Evolutionary conservation across 352 stramenopile species (phyloP).

Genomic region (Labyrinthula sp.): DNA sequence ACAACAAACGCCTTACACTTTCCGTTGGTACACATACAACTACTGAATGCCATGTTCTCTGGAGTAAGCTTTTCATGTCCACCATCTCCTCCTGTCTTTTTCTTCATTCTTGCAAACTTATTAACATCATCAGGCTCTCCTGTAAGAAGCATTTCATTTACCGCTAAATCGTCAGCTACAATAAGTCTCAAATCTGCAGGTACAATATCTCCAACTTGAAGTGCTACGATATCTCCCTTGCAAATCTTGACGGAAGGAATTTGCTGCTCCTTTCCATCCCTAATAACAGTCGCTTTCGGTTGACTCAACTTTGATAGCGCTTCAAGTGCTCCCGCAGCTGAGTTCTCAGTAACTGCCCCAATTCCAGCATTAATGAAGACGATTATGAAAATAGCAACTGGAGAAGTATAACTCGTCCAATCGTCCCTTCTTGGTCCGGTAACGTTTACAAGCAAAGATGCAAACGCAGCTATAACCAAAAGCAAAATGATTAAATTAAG

Average conservation of each 20-base stretch:
- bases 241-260: slow-evolving; percentile 53
- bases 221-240: slow-evolving; percentile 59
- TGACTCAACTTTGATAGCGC: too few species aligned
- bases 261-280: slow-evolving; percentile 58
- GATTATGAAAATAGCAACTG: too few species aligned
- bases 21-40: slow-evolving; percentile 38
- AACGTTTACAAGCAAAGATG: too few species aligned
- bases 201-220: slow-evolving; percentile 54
- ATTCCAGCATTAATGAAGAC: too few species aligned
- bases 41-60: neutral
- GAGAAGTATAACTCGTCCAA: too few species aligned
- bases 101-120: slow-evolving; percentile 64
- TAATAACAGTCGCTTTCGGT: too few species aligned
- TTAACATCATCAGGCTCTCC: slow-evolving; percentile 59
- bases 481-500: too few species aligned
- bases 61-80: slow-evolving; percentile 36
- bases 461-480: too few species aligned
- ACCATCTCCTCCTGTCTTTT: slow-evolving; percentile 48
- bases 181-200: slow-evolving; percentile 62
- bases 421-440: too few species aligned
- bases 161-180: slow-evolving; percentile 53
- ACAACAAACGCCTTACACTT: neutral
- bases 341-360: too few species aligned
- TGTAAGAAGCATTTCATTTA: slow-evolving; percentile 64
- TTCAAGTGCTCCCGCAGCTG: too few species aligned